Percentiles rank a stretch among this genome's conserved stretches.
Evolutionary conservation across 2,329 filamentous ascomycete species (phyloP).

Genomic region (Penicillium sp.): DNA sequence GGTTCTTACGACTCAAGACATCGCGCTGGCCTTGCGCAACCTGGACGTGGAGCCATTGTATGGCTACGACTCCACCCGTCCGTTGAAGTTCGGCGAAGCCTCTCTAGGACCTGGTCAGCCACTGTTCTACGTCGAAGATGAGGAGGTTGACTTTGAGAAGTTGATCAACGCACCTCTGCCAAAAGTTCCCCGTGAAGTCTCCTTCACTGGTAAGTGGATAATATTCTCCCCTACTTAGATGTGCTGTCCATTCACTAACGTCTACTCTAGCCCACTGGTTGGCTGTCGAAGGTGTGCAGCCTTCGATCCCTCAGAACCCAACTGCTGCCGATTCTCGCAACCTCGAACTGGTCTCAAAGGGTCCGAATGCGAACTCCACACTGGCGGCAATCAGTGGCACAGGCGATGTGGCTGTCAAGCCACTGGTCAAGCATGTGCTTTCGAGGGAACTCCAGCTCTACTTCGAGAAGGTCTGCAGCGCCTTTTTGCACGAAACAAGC

Average conservation of each 20-base stretch:
- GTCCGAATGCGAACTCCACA: conserved; percentile 79
- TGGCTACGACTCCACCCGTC: conserved; percentile 89
- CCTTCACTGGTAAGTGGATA: conserved; percentile 70
- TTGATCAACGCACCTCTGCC: conserved; percentile 94
- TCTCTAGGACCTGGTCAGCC: conserved; percentile 91
- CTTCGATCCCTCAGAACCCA: conserved; percentile 93
- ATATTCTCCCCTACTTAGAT: not conserved
- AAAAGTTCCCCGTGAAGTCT: conserved; percentile 89
- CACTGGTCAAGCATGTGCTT: conserved; percentile 90
- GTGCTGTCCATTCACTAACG: conserved; percentile 9
- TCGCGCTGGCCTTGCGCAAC: conserved; percentile 78
- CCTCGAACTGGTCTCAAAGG: conserved; percentile 85
- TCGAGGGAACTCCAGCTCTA: conserved; percentile 95
- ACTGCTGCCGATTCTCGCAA: conserved; percentile 78
- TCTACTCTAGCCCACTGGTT: conserved; percentile 78
- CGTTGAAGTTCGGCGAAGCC: conserved; percentile 88
- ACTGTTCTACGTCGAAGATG: conserved; percentile 95
- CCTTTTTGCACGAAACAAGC: conserved; percentile 81
- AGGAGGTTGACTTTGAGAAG: conserved; percentile 98
- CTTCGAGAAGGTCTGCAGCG: conserved; percentile 90
- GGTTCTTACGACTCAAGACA: conserved; percentile 81
- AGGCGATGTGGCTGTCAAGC: conserved; percentile 80
- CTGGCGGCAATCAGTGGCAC: conserved; percentile 79
- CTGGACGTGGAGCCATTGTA: conserved; percentile 94
- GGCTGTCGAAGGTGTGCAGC: conserved; percentile 94